Evolutionary conservation across 2,329 filamentous ascomycete genomes (phyloP).

Genomic region (Aspergillus sp.): DNA sequence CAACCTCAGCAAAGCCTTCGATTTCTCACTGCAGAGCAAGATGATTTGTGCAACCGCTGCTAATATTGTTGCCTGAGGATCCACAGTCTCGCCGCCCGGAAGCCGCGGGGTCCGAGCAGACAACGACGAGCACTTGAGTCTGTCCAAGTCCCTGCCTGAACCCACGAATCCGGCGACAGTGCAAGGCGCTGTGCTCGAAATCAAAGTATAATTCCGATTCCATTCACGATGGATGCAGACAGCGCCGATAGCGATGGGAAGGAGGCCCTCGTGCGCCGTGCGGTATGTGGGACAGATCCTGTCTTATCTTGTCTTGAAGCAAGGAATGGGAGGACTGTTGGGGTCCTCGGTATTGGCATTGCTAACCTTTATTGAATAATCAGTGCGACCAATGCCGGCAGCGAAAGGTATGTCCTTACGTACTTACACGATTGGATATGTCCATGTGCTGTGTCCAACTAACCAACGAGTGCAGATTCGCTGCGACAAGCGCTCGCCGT

Average conservation of each 20-base stretch:
- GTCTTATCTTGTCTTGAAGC: conserved; percentile 4
- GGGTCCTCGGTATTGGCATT: background rate
- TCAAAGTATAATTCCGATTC: background rate
- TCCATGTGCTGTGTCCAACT: background rate
- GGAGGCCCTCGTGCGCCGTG: conserved; percentile 25
- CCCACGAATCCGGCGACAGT: background rate
- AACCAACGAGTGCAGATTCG: conserved; percentile 31
- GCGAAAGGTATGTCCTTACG: conserved; percentile 29
- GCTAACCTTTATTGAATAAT: conserved; percentile 21
- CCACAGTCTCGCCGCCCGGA: conserved; percentile 8
- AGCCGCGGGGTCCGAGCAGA: conserved; percentile 18
- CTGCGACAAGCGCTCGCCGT: conserved; percentile 44
- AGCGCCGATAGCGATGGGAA: conserved; percentile 28
- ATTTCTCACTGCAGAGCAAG: background rate
- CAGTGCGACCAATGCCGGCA: conserved; percentile 38
- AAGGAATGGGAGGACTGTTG: background rate
- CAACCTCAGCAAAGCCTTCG: background rate
- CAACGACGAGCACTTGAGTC: background rate
- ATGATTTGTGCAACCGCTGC: too few species aligned
- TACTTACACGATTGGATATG: background rate
- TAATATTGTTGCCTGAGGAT: background rate
- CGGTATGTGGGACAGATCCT: conserved; percentile 25
- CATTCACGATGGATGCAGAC: conserved; percentile 29
- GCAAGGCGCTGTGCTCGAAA: background rate
- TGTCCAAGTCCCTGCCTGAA: background rate